Evolutionary conservation across 345 rosid species (phyloP).

Genomic region (Eutrema heterophyllum): DNA sequence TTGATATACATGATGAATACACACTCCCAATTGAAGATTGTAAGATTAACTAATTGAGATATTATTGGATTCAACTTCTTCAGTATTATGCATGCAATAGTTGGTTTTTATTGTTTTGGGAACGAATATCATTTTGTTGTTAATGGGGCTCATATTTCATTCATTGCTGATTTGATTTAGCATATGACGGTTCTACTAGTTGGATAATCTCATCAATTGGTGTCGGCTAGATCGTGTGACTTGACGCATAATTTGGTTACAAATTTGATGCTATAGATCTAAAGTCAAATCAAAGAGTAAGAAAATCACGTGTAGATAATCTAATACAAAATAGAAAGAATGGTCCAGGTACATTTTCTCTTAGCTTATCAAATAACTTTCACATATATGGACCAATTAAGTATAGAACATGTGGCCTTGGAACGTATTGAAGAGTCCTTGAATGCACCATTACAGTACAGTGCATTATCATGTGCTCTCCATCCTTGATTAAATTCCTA

Average conservation of each 20-base stretch:
- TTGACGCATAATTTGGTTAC: not conserved
- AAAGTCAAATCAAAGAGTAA: conserved; percentile 27
- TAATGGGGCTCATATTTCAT: not conserved
- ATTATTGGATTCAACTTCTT: no score
- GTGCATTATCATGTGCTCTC: conserved; percentile 19
- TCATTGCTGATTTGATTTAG: not conserved
- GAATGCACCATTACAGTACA: conserved; percentile 25
- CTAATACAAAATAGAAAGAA: conserved; percentile 1
- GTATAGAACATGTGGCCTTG: conserved; percentile 29
- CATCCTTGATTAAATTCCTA: not conserved
- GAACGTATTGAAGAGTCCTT: conserved; percentile 21
- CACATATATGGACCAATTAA: conserved; percentile 25
- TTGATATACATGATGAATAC: not conserved
- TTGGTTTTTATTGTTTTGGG: no score
- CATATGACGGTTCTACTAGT: conserved; percentile 13
- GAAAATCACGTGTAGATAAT: conserved; percentile 26
- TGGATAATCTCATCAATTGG: not conserved
- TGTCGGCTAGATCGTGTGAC: conserved; percentile 28
- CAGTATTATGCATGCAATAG: no score
- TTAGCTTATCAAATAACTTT: conserved; percentile 4
- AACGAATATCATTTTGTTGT: not conserved
- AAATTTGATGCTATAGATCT: conserved; percentile 10
- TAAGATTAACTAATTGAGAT: no score
- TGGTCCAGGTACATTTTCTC: conserved; percentile 28
- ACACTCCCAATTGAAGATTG: not conserved